These are phyloP conservation scores for Cryptococcus hybrid DNA, from an alignment of 1,284 basidiomycete species.

Conservation along the genomic window DNA sequence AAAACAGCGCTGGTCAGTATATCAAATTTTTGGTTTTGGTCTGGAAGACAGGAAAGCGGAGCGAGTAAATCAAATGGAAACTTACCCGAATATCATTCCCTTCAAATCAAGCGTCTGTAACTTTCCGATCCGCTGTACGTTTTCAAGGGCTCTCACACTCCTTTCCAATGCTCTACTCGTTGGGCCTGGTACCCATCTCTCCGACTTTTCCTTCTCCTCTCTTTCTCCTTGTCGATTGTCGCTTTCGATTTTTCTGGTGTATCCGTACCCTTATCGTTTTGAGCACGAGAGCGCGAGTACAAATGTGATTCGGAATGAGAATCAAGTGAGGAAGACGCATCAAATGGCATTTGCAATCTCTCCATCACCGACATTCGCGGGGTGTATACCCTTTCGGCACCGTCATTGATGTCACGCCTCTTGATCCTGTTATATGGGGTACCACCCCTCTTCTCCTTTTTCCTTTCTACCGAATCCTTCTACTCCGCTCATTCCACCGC, in stretches of 20 bases:
- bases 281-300: background rate
- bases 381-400: slow-evolving; percentile 46
- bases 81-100: slow-evolving; percentile 83
- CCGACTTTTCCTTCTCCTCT: background rate
- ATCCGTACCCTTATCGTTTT: too few species aligned
- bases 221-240: background rate
- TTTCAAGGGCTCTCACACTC: slow-evolving; percentile 77
- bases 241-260: too few species aligned
- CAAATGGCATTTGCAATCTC: background rate
- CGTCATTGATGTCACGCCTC: slow-evolving; percentile 73
- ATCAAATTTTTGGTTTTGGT: slow-evolving; percentile 22
- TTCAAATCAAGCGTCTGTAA: slow-evolving; percentile 86
- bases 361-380: slow-evolving; percentile 15
- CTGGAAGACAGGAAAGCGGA: slow-evolving; percentile 45
- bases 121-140: slow-evolving; percentile 76
- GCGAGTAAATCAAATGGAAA: slow-evolving; percentile 3
- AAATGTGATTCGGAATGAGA: background rate
- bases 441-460: too few species aligned
- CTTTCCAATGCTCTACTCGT: slow-evolving; percentile 53
- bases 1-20: too few species aligned
- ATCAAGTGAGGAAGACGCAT: background rate
- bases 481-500: too few species aligned
- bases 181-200: slow-evolving; percentile 14
- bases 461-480: too few species aligned
- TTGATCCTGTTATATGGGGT: slow-evolving; percentile 51